phyloP scores from a whole-genome alignment of 2,329 filamentous ascomycete genomes.

The Malbranchea zuffiana region DNA sequence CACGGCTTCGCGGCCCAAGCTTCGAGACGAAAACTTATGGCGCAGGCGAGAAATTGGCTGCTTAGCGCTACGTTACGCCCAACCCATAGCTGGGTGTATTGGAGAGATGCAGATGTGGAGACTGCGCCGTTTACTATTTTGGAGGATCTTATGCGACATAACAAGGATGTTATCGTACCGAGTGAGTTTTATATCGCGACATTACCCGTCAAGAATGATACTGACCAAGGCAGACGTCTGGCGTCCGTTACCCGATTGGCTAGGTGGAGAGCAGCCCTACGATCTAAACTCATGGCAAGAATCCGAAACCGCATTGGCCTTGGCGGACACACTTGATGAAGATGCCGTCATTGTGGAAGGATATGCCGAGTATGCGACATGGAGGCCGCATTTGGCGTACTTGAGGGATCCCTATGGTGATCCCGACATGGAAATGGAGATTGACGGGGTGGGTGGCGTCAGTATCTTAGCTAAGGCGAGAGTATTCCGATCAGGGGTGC shows the following conservation, averaged over 20 bases:
- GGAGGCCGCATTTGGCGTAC: conserved; percentile 93
- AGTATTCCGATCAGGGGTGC: conserved; percentile 87
- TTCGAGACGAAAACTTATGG: conserved; percentile 89
- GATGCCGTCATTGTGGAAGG: conserved; percentile 98
- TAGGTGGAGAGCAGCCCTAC: conserved; percentile 95
- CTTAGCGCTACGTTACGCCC: conserved; percentile 84
- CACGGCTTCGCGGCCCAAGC: conserved; percentile 97
- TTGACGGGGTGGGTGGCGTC: conserved; percentile 93
- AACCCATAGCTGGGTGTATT: conserved; percentile 98
- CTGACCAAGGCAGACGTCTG: conserved; percentile 67
- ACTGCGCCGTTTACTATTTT: conserved; percentile 94
- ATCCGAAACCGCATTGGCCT: conserved; percentile 85
- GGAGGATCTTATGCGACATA: conserved; percentile 96
- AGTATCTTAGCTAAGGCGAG: conserved; percentile 93
- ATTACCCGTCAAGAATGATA: conserved; percentile 24
- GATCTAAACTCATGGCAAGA: conserved; percentile 99
- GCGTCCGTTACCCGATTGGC: conserved; percentile 97
- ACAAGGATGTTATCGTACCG: conserved; percentile 96
- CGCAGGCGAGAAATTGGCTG: conserved; percentile 93
- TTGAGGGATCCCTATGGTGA: conserved; percentile 93
- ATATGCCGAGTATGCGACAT: conserved; percentile 97
- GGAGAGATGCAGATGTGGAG: conserved; percentile 96
- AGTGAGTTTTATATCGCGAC: conserved; percentile 69
- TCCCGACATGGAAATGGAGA: conserved; percentile 99
- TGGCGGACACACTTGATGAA: conserved; percentile 91